Base-by-base conservation (phyloP, 495 filamentous ascomycete species). In the Penicillium chermesinum region DNA sequence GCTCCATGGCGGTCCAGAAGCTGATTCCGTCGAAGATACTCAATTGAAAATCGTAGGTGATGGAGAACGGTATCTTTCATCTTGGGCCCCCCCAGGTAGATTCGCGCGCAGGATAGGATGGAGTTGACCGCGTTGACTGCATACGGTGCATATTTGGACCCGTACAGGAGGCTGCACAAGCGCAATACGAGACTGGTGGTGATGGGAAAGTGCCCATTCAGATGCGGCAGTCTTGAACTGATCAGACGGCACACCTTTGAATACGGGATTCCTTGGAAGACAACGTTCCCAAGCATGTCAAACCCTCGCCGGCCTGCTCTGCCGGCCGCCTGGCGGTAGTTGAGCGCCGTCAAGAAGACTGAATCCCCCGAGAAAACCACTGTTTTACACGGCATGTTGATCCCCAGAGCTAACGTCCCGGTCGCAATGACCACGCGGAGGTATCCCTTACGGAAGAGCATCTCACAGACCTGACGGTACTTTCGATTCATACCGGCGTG, bases 361-460 rank as follows among this genome's bases (percentile, higher is more conserved):
- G 80, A 84, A 53, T 90, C 85, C 2, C 85, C 86, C 4, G 72
- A 76, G 59, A 91, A 91, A 4, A 89, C 78, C 7, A 89, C 85
- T 1, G 87, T 91, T 54, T 85, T 86, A 57, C 86, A 89, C 16
- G 87, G 87, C 87, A 89, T 90, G 49, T 90, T 91, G 66, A 91
- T 87, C 62, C 87, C 87, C 17, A 91, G 67, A 27, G 80, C 80
- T 10, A 90, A 71, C 0, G 86, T 89, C 0, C 87, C 87, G 9
- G 86, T 91, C 0, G 87, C 86, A 37, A 90, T 76, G 8, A 89
- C 79, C n/a, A 87, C 81, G 3, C 81, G 71, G 8, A 89, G 67
- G 50, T 71, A 89, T 0, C 87, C 84, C 56, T 80, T 85, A 10
- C 87, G 76, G 63, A 90, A 91, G 0, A 89, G 66, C 0, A 63